Conservation (phyloP, 1,284 basidiomycete species). For the Leccinum fallax region DNA sequence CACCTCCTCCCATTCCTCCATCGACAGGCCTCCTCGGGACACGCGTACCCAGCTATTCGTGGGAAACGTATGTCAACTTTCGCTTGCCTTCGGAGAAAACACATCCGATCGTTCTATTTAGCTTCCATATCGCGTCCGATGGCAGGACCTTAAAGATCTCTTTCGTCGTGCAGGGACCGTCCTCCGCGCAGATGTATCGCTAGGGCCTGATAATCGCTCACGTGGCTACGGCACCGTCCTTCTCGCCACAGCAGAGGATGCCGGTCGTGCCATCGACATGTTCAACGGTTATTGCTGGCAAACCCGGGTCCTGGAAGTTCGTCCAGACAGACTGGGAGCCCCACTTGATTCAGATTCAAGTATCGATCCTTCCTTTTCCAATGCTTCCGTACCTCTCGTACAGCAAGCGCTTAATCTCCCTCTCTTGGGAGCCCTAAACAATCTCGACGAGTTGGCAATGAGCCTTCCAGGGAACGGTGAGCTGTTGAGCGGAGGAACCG, state of each 20-base stretch:
- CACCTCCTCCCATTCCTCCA: slow-evolving; percentile 52
- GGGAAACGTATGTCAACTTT: slow-evolving; percentile 66
- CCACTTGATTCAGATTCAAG: slow-evolving; percentile 28
- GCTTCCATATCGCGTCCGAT: slow-evolving; percentile 94
- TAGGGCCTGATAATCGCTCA: slow-evolving; percentile 90
- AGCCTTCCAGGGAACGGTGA: slow-evolving; percentile 22
- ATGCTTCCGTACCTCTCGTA: slow-evolving; percentile 17
- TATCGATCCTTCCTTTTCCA: slow-evolving; percentile 16
- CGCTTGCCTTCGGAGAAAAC: background rate
- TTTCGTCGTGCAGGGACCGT: slow-evolving; percentile 96
- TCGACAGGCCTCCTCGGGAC: slow-evolving; percentile 62
- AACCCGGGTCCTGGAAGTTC: slow-evolving; percentile 85
- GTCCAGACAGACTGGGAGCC: slow-evolving; percentile 71
- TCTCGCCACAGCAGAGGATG: slow-evolving; percentile 90
- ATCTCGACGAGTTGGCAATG: slow-evolving; percentile 24
- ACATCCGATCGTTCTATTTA: slow-evolving; percentile 33
- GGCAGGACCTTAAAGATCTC: slow-evolving; percentile 98
- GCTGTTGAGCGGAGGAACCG: slow-evolving; percentile 33
- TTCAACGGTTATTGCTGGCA: slow-evolving; percentile 94
- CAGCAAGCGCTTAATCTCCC: slow-evolving; percentile 24
- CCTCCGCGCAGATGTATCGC: slow-evolving; percentile 89
- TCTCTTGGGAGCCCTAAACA: slow-evolving; percentile 13
- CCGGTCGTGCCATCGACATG: slow-evolving; percentile 85
- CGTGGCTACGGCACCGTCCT: slow-evolving; percentile 94
- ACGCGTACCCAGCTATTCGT: slow-evolving; percentile 91